phyloP scores from a whole-genome alignment of 495 filamentous ascomycete genomes.

The Cryomyces minteri region DNA sequence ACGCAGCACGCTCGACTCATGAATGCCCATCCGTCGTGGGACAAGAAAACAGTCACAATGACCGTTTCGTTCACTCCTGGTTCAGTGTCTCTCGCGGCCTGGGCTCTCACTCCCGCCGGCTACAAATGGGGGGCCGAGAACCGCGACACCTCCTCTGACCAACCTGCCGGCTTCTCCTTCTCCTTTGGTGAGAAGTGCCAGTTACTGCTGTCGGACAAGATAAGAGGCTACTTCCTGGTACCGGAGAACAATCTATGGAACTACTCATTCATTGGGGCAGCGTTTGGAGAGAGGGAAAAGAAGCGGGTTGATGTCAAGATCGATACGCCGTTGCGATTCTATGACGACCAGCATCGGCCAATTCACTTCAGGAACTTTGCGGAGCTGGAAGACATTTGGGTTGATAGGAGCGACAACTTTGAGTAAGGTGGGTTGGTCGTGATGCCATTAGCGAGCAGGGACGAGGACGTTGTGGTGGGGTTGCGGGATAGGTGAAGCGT shows the following conservation, averaged over 20 bases:
- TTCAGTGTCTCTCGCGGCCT: slow-evolving; percentile 85
- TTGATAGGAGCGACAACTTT: slow-evolving; percentile 22
- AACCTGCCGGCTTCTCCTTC: slow-evolving; percentile 83
- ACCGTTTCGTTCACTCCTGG: slow-evolving; percentile 98
- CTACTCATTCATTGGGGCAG: slow-evolving; percentile 91
- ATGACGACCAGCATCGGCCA: slow-evolving; percentile 81
- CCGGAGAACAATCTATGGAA: slow-evolving; percentile 91
- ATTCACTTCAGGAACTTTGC: slow-evolving; percentile 52
- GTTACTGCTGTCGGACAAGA: slow-evolving; percentile 75
- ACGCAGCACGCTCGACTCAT: slow-evolving; percentile 84
- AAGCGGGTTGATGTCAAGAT: slow-evolving; percentile 79
- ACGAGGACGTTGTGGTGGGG: too few species aligned
- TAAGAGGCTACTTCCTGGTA: slow-evolving; percentile 87
- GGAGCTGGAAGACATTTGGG: slow-evolving; percentile 25
- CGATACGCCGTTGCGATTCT: slow-evolving; percentile 73
- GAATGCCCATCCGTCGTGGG: slow-evolving; percentile 65
- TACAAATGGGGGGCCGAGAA: slow-evolving; percentile 98
- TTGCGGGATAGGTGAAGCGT: too few species aligned
- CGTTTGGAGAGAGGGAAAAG: slow-evolving; percentile 77
- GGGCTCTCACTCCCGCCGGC: slow-evolving; percentile 74
- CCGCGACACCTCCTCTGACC: slow-evolving; percentile 76
- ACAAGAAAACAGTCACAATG: slow-evolving; percentile 91
- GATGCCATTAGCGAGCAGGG: too few species aligned
- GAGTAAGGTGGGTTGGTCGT: background rate
- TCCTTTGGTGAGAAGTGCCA: slow-evolving; percentile 92